Evolutionary conservation across 2,329 filamentous ascomycete species (phyloP).

Genomic region (Geosmithia putterillii): DNA sequence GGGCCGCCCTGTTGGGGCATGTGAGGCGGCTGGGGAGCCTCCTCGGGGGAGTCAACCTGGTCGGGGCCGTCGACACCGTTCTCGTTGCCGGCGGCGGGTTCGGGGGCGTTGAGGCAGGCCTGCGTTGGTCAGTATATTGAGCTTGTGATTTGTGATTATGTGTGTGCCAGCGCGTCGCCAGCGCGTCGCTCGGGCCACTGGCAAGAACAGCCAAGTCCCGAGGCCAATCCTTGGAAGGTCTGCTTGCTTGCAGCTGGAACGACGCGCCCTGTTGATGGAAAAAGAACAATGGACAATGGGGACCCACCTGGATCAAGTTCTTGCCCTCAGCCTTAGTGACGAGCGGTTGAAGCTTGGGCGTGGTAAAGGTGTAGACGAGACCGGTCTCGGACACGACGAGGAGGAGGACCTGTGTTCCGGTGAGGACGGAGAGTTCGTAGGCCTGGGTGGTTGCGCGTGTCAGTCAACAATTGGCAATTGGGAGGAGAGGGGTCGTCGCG

Average conservation of each 20-base stretch:
- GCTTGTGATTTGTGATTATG: too few species aligned
- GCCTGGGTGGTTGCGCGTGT: conserved; percentile 43
- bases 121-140: too few species aligned
- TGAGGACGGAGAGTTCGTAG: conserved; percentile 94
- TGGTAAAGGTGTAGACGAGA: conserved; percentile 92
- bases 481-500: too few species aligned
- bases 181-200: too few species aligned
- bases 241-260: neutral
- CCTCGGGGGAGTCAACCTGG: conserved; percentile 82
- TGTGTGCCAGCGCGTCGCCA: too few species aligned
- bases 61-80: conserved; percentile 68
- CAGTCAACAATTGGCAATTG: neutral
- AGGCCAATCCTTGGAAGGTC: too few species aligned
- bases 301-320: conserved; percentile 90
- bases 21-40: conserved; percentile 52
- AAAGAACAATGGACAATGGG: neutral
- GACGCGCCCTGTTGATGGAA: neutral
- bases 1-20: conserved; percentile 48
- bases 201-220: too few species aligned
- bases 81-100: conserved; percentile 70
- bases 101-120: conserved; percentile 94
- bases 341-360: conserved; percentile 92
- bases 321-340: conserved; percentile 98
- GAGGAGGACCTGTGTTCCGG: conserved; percentile 91
- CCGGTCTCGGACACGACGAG: conserved; percentile 92